These are phyloP conservation scores for Phytomonas sp. DNA, from an alignment of 208 protist species.

Conservation along the genomic window DNA sequence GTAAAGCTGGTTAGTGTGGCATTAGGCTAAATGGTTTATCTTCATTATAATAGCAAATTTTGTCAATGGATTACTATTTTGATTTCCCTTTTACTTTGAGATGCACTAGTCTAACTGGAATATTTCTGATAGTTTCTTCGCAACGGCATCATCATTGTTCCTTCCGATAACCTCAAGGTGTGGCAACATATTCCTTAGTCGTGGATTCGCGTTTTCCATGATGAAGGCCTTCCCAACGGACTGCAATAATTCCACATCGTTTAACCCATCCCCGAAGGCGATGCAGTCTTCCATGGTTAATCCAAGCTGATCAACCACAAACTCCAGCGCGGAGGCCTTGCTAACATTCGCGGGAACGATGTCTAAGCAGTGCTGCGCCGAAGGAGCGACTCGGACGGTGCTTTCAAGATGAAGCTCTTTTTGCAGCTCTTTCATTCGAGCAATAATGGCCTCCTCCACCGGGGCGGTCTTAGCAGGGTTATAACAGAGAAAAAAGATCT, in stretches of 20 bases:
- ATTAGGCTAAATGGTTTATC: neutral
- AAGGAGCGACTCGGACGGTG: conserved; percentile 38
- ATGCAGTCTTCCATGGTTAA: conserved; percentile 45
- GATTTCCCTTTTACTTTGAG: neutral
- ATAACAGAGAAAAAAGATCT: conserved; percentile 65
- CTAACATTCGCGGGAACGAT: conserved; percentile 43
- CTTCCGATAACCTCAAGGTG: conserved; percentile 48
- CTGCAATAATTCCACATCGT: conserved; percentile 56
- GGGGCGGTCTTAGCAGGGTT: conserved; percentile 21
- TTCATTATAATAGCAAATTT: neutral
- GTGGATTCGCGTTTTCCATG: conserved; percentile 52
- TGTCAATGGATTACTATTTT: neutral
- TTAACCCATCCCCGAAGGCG: conserved; percentile 66
- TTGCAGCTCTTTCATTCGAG: conserved; percentile 21
- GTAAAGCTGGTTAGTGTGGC: neutral
- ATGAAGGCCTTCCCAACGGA: conserved; percentile 55
- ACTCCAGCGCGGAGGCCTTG: conserved; percentile 49
- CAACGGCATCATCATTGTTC: conserved; percentile 65
- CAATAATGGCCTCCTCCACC: conserved; percentile 27
- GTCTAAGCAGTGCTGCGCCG: conserved; percentile 44
- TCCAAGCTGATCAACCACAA: conserved; percentile 37
- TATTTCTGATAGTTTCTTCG: conserved; percentile 44
- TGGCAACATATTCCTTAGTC: conserved; percentile 44
- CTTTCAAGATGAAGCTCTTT: conserved; percentile 13
- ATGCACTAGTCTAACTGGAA: conserved; percentile 22